Percentiles rank a stretch among this genome's conserved stretches.
These are phyloP conservation scores for Pythium apleroticum DNA, from an alignment of 352 stramenopile species.

Conservation along the genomic window DNA sequence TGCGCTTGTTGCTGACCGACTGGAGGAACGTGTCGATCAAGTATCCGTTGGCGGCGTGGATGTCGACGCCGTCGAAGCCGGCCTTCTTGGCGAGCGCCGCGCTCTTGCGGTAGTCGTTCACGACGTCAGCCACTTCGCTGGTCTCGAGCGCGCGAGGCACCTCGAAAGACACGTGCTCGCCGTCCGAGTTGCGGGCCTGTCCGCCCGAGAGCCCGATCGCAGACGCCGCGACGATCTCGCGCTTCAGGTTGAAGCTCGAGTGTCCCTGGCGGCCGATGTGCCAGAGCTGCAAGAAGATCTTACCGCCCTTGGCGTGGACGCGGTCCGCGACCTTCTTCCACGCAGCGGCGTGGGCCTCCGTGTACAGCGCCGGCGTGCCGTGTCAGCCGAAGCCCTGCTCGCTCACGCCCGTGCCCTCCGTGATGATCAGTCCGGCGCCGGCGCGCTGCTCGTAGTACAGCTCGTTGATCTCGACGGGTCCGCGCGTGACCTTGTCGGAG, in stretches of 20 bases:
- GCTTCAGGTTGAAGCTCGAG: conserved; percentile 31
- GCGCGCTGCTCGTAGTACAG: conserved; percentile 27
- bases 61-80: conserved; percentile 32
- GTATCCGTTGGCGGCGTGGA: conserved; percentile 88
- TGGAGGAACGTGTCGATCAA: conserved; percentile 86
- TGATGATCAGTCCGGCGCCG: conserved; percentile 36
- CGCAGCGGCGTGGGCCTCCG: conserved; percentile 13
- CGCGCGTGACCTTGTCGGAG: conserved; percentile 3
- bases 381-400: conserved; percentile 20
- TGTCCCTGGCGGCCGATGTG: conserved; percentile 57
- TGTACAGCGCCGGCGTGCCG: conserved; percentile 28
- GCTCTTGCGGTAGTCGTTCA: conserved; percentile 59
- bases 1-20: conserved; percentile 55
- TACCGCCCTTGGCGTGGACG: not conserved
- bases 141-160: conserved; percentile 44
- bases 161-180: conserved; percentile 27
- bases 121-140: conserved; percentile 58
- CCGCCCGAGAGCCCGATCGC: not conserved
- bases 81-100: conserved; percentile 46
- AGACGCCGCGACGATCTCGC: conserved; percentile 35
- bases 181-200: not conserved
- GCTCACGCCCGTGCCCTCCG: conserved; percentile 19
- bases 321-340: not conserved
- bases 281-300: conserved; percentile 65
- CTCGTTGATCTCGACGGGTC: conserved; percentile 7